Evolutionary conservation across 1,139 yeast genomes (phyloP), one percentile per base, ranked within the genome.

Genomic region (Lodderomyces orthopsilosis): DNA sequence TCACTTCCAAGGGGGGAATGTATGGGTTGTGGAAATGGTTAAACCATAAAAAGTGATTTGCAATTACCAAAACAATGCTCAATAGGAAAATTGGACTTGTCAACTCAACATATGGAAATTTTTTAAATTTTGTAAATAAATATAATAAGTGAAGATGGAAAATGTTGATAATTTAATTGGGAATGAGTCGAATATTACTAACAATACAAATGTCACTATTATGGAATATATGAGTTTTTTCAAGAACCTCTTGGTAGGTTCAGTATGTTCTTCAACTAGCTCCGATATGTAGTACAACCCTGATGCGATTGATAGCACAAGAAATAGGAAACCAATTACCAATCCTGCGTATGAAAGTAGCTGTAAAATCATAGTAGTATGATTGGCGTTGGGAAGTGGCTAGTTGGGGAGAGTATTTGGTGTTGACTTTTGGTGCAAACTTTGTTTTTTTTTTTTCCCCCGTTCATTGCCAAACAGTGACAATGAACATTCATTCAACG

Each of bases 31-130:
- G 84, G 70, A 93, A 93, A 61, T 88, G 79, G 53, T 81, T 76
- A 65, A 91, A 91, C 99, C 99, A 93, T 32, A 89, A 62, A 57
- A 83, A 86, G 59, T 93, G 98, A 63, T 90, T 91, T 13, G 80
- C 54, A 4, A 90, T 68, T 2, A 93, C 96, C 49, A 87, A 68
- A 2, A 79, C 65, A 57, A 96, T 86, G 35, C 93, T 82, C 2
- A 75, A 54, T 23, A 93, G 65, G 57, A 93, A 91, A 6, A 77
- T 69, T 3, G 90, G 85, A 38, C 91, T 80, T 12, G 83, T 70
- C 48, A 91, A 69, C 50, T 82, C 78, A 47, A 93, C 91, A 59
- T 83, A 83, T 1, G 98, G 98, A 70, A 93, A 93, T 53, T 77
- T 78, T 52, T 74, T 57, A 93, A 71, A 59, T 90, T 91, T 59